Conservation (phyloP, 2,329 filamentous ascomycete genomes). For the Zelopaecilomyces penicillatus region DNA sequence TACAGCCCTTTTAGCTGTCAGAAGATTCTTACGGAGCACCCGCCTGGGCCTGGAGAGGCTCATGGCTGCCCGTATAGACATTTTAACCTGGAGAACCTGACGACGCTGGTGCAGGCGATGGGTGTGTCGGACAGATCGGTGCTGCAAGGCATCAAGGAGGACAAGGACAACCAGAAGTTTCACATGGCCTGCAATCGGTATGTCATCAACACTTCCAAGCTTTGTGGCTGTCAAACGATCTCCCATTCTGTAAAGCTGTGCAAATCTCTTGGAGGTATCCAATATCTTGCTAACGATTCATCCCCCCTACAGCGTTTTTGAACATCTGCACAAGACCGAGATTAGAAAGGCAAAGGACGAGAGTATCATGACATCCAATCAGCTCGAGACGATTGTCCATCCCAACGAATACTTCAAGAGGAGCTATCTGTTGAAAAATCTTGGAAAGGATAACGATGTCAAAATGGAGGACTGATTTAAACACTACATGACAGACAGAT, state of each 20-base stretch:
- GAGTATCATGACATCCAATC: conserved; percentile 59
- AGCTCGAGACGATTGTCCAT: conserved; percentile 91
- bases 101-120: conserved; percentile 63
- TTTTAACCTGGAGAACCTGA: conserved; percentile 81
- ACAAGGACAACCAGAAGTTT: conserved; percentile 79
- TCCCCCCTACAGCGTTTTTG: conserved; percentile 60
- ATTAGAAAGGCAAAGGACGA: conserved; percentile 71
- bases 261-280: too few species aligned
- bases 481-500: background rate
- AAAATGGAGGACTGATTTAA: conserved; percentile 41
- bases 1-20: conserved; percentile 92
- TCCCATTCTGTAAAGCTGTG: too few species aligned
- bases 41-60: conserved; percentile 76
- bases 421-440: conserved; percentile 79
- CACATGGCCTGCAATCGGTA: conserved; percentile 93
- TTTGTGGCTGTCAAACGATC: too few species aligned
- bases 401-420: conserved; percentile 98
- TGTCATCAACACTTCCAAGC: conserved; percentile 15
- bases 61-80: conserved; percentile 97
- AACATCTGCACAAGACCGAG: conserved; percentile 71
- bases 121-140: conserved; percentile 73
- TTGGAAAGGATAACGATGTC: conserved; percentile 49
- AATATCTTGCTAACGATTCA: background rate
- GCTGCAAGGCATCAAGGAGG: conserved; percentile 73
- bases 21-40: conserved; percentile 84